These are phyloP conservation scores for Suillus spraguei DNA, from an alignment of 768 basidiomycete genomes.

Conservation along the genomic window DNA sequence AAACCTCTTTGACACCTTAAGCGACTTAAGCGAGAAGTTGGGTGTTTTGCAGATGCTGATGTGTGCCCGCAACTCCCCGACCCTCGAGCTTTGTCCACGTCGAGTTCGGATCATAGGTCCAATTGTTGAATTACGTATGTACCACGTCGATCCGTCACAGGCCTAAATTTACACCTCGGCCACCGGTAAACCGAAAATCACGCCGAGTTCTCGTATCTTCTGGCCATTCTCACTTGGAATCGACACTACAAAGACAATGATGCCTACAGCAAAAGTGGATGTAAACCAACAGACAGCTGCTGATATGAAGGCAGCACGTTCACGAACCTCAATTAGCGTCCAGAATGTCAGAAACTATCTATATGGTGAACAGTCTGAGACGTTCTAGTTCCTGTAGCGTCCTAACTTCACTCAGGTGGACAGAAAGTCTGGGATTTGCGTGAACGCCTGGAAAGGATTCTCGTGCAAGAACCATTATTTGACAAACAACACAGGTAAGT, in stretches of 20 bases:
- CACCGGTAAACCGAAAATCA: too few species aligned
- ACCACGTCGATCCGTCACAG: too few species aligned
- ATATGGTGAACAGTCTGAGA: slow-evolving; percentile 42
- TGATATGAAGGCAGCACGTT: slow-evolving; percentile 56
- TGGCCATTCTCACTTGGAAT: neutral
- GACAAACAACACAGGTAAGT: slow-evolving; percentile 57
- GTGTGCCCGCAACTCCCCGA: too few species aligned
- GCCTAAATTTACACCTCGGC: too few species aligned
- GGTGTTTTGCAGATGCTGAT: too few species aligned
- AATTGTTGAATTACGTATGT: too few species aligned
- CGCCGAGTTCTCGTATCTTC: too few species aligned
- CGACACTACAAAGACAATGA: neutral
- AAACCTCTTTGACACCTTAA: too few species aligned
- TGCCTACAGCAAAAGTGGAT: slow-evolving; percentile 20
- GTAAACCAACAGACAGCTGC: slow-evolving; percentile 47
- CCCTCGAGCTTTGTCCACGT: too few species aligned
- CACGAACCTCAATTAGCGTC: slow-evolving; percentile 44
- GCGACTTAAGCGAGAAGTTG: too few species aligned
- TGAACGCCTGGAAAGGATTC: slow-evolving; percentile 42
- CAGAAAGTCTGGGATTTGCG: slow-evolving; percentile 51
- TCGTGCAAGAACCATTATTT: slow-evolving; percentile 59
- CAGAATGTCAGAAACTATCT: slow-evolving; percentile 49
- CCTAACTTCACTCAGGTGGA: slow-evolving; percentile 42
- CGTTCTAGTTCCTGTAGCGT: slow-evolving; percentile 2
- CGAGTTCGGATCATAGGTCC: too few species aligned